phyloP scores from a whole-genome alignment of 2,329 filamentous ascomycete species.

The Fusarium solani-melongenae region DNA sequence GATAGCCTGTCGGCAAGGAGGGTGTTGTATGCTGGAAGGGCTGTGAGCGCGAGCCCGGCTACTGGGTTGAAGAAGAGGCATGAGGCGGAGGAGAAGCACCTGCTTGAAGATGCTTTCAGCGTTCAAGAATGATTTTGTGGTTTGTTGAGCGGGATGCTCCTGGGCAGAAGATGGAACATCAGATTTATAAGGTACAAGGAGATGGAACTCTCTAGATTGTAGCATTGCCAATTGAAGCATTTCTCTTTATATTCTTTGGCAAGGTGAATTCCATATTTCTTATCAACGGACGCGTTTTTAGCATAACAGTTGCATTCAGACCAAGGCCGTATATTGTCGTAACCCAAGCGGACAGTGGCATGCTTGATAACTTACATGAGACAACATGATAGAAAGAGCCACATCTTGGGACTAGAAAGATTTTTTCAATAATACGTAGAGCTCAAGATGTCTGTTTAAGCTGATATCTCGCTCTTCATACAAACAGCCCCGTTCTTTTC shows the following conservation, averaged over 20 bases:
- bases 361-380: neutral
- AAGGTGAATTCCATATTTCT: neutral
- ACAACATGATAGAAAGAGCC: neutral
- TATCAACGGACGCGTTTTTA: neutral
- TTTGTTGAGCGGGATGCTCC: neutral
- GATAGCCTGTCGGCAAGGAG: neutral
- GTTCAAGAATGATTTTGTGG: neutral
- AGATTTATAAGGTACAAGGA: neutral
- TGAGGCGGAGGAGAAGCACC: conserved; percentile 21
- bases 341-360: neutral
- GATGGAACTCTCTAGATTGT: neutral
- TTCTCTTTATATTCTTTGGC: neutral
- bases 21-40: conserved; percentile 23
- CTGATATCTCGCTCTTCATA: conserved; percentile 50
- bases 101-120: conserved; percentile 19
- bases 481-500: conserved; percentile 53
- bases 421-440: neutral
- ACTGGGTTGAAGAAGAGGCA: conserved; percentile 24
- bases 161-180: too few relatives aligned
- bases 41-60: conserved; percentile 26
- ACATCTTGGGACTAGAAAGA: neutral
- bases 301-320: neutral
- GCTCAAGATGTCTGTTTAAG: neutral
- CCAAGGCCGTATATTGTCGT: rapidly evolving
- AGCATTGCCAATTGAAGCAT: neutral